Conservation (phyloP, 345 rosid species). For the Salix koriyanagi region DNA sequence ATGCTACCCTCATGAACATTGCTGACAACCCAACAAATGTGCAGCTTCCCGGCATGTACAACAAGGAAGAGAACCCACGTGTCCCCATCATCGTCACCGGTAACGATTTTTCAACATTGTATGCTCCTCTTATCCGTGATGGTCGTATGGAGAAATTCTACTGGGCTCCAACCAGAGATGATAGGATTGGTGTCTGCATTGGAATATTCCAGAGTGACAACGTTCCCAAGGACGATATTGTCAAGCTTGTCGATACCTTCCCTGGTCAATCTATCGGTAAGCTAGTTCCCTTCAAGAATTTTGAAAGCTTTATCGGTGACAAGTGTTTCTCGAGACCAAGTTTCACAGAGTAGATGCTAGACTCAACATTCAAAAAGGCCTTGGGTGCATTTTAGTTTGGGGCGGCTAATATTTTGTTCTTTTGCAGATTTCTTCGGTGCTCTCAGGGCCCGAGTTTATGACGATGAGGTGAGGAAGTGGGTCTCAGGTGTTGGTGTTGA, state of each 20-base stretch:
- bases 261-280: constrained; percentile 96
- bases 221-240: constrained; percentile 43
- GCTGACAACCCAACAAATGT: constrained; percentile 92
- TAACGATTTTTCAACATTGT: constrained; percentile 96
- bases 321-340: neutral
- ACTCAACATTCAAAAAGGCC: neutral
- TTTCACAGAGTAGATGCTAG: neutral
- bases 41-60: constrained; percentile 99
- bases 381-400: neutral
- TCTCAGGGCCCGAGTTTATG: constrained; percentile 89
- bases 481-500: constrained; percentile 56
- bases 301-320: neutral
- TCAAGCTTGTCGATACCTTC: constrained; percentile 77
- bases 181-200: constrained; percentile 82
- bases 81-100: constrained; percentile 97
- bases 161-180: constrained; percentile 97
- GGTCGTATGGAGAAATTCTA: constrained; percentile 99
- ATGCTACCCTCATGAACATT: constrained; percentile 99
- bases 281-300: neutral
- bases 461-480: constrained; percentile 96
- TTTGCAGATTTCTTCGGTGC: constrained; percentile 88
- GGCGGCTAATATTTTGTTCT: neutral
- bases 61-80: constrained; percentile 93
- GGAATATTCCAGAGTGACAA: constrained; percentile 78
- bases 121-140: constrained; percentile 97